Evolutionary conservation across 306 rosid species (phyloP), one percentile per base, ranked within the genome.

Genomic region (Prunus salicina): DNA sequence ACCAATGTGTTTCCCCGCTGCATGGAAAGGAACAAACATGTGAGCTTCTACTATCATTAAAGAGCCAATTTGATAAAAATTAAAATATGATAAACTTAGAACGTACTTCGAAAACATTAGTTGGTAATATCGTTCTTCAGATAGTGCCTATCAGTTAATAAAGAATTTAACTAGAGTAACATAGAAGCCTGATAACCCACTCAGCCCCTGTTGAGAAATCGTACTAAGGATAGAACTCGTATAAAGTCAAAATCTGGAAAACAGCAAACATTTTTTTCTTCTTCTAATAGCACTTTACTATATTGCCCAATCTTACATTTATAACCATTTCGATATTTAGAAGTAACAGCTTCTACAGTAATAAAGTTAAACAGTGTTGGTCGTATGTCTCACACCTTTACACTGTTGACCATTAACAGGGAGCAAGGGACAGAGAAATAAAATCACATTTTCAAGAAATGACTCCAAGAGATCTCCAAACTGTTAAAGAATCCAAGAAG

Each of bases 1-100:
- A 11, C 97, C 99, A 55, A 95, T 91, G 75, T 92, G 98, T 45
- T 91, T 86, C 73, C 99, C 98, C 62, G 97, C 97, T 95, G 97
- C 32, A 85, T 53, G 62, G 55, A 81, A 78, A 81, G 71, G 8
- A 81, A n/a, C 7, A 69, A 43, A 52, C 14, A 56, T 61, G 58
- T 70, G 34, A 79, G 88, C 51, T 67, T 85, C 25, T 19, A 71
- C 38, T 77, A 78, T 38, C 55, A 74, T 50, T 45, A 74, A 49
- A 56, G 63, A 68, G 28, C 73, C 56, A 71, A 43, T 47, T 28
- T 72, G 41, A 60, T 55, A 18, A 34, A 65, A 28, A n/a, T 28
- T 19, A 53, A 20, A 49, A 58, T 19, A n/a, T 15, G 24, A 61
- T 0, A 49, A 12, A 67, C 74, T 53, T 73, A 8, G 19, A 57